Conservation (phyloP, 2,329 filamentous ascomycete species). For the Penicillium sp. region DNA sequence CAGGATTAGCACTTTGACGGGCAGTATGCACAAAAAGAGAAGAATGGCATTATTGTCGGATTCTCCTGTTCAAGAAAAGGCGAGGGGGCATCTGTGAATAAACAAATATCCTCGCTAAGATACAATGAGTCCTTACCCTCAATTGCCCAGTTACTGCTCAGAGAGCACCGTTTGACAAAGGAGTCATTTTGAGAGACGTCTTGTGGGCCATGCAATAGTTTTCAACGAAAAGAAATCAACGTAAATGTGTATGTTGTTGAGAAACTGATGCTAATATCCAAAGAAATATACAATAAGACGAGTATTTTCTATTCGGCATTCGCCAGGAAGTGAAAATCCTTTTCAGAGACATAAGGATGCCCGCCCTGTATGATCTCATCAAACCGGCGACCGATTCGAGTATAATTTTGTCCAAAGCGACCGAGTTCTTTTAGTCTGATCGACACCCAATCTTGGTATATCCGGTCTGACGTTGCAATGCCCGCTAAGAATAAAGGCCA, state of each 20-base stretch:
- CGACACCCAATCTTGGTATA: constrained; percentile 39
- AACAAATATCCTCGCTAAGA: no score
- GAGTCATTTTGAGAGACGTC: neutral
- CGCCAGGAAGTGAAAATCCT: constrained; percentile 3
- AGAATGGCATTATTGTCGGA: no score
- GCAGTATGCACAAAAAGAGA: no score
- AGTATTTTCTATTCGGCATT: neutral
- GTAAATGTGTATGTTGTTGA: no score
- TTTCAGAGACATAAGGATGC: constrained; percentile 23
- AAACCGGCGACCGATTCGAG: constrained; percentile 30
- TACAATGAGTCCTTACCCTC: no score
- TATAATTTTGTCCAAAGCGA: constrained; percentile 34
- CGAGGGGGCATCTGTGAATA: no score
- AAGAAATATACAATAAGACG: neutral
- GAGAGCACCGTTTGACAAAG: neutral
- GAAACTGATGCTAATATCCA: no score
- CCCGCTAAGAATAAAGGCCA: constrained; percentile 38
- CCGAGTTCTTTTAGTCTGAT: constrained; percentile 35
- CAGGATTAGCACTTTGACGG: no score
- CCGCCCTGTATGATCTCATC: constrained; percentile 33
- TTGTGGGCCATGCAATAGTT: neutral
- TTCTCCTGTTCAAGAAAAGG: no score
- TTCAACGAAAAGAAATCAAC: neutral
- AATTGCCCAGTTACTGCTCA: neutral
- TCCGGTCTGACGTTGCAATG: constrained; percentile 34